Conservation (phyloP, 2,329 filamentous ascomycete species). For the Colletotrichum destructivum region DNA sequence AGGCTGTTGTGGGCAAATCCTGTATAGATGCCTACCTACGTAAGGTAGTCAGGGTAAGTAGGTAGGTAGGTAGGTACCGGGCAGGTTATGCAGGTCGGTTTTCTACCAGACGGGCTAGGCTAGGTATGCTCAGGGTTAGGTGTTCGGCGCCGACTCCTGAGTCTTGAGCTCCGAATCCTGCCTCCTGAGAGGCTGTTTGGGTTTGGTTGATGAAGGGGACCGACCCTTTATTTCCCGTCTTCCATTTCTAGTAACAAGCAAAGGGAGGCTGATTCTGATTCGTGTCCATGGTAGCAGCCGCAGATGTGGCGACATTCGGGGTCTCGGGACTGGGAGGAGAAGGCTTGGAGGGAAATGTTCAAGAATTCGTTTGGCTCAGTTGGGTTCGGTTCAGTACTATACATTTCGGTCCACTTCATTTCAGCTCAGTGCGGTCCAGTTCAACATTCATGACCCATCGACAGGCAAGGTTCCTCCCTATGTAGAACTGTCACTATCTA, state of each 20-base stretch:
- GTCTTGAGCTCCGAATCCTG: no score
- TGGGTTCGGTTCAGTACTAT: no score
- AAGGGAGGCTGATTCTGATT: conserved; percentile 19
- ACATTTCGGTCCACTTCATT: neutral
- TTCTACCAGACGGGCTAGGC: neutral
- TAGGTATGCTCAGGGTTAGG: no score
- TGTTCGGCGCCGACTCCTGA: no score
- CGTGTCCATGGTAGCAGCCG: conserved; percentile 1
- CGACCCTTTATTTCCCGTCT: conserved; percentile 31
- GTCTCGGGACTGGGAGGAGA: neutral
- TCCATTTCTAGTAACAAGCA: conserved; percentile 18
- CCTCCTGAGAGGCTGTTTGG: neutral
- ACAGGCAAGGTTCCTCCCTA: neutral
- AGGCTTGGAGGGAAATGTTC: neutral
- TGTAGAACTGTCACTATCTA: neutral
- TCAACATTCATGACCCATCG: neutral
- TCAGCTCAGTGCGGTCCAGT: conserved; percentile 1
- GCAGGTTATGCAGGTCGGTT: neutral
- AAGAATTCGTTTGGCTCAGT: neutral
- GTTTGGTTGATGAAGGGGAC: conserved; percentile 11
- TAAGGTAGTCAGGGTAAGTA: no score
- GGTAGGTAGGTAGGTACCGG: no score
- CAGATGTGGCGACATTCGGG: neutral
- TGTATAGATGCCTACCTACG: no score
- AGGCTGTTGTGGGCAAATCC: no score